A percentile compares a stretch with the other conserved stretches of the same genome.
phyloP scores from a whole-genome alignment of 768 basidiomycete species.

The Arthromyces matolae region DNA sequence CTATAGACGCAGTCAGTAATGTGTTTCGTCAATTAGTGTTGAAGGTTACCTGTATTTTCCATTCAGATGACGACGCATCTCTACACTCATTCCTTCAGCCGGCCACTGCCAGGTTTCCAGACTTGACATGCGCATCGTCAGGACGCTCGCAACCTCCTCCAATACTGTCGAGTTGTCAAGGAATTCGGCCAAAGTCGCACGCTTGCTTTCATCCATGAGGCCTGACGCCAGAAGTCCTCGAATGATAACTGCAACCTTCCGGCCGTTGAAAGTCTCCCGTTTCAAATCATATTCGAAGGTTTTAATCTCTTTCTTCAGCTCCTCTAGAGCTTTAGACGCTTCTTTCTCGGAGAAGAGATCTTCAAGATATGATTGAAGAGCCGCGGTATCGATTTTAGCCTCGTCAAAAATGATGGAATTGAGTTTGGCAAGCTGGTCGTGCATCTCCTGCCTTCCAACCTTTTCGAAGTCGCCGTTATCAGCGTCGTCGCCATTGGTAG shows the following conservation, averaged over 20 bases:
- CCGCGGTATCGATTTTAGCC: slow-evolving; percentile 27
- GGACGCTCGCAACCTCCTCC: slow-evolving; percentile 39
- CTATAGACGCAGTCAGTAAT: slow-evolving; percentile 16
- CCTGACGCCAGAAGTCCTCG: slow-evolving; percentile 32
- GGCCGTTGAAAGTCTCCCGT: slow-evolving; percentile 19
- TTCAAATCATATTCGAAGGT: slow-evolving; percentile 26
- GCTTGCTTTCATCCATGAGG: slow-evolving; percentile 37
- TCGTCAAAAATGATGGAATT: slow-evolving; percentile 39
- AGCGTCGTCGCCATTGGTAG: slow-evolving; percentile 8
- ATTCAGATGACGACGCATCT: slow-evolving; percentile 45
- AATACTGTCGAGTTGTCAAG: slow-evolving; percentile 34
- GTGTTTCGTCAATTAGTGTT: background rate
- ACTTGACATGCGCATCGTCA: slow-evolving; percentile 42
- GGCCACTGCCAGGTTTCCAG: slow-evolving; percentile 45
- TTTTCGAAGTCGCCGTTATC: slow-evolving; percentile 22
- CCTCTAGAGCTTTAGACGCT: slow-evolving; percentile 25
- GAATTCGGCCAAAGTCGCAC: slow-evolving; percentile 39
- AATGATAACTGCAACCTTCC: slow-evolving; percentile 30
- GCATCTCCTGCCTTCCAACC: slow-evolving; percentile 37
- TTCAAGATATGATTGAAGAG: slow-evolving; percentile 32
- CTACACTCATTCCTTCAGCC: slow-evolving; percentile 34
- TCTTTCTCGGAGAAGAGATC: slow-evolving; percentile 34
- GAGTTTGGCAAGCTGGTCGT: slow-evolving; percentile 29
- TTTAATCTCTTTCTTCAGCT: slow-evolving; percentile 27
- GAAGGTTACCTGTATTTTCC: slow-evolving; percentile 39